Percentiles rank a stretch among this genome's conserved stretches.
Evolutionary conservation across 768 basidiomycete genomes (phyloP).

Genomic region (Rhodotorula diobovata): DNA sequence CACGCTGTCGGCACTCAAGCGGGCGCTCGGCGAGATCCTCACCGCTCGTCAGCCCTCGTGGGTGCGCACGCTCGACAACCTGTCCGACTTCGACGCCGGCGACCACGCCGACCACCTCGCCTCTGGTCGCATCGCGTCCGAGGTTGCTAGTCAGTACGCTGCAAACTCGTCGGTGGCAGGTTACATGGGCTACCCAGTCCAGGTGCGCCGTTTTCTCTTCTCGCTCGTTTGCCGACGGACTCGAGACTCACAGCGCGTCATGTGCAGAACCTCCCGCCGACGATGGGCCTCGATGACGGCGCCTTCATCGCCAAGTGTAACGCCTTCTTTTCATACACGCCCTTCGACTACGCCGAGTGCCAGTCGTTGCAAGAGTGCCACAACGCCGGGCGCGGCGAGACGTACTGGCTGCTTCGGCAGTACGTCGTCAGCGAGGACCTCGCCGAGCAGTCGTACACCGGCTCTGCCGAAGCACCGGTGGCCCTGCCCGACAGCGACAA

Average conservation of each 20-base stretch:
- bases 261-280: conserved; percentile 28
- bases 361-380: conserved; percentile 16
- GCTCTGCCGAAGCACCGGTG: conserved; percentile 18
- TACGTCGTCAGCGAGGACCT: conserved; percentile 24
- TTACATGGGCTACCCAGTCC: conserved; percentile 25
- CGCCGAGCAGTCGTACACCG: conserved; percentile 20
- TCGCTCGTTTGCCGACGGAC: no score
- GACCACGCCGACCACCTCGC: conserved; percentile 36
- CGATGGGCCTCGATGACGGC: conserved; percentile 9
- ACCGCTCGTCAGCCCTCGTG: conserved; percentile 13
- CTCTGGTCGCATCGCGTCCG: background rate
- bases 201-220: no score
- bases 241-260: background rate
- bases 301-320: conserved; percentile 21
- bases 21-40: conserved; percentile 31
- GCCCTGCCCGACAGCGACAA: conserved; percentile 6
- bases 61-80: conserved; percentile 32
- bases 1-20: conserved; percentile 27
- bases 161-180: conserved; percentile 12
- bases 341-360: conserved; percentile 38
- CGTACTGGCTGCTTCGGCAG: conserved; percentile 35
- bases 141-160: background rate
- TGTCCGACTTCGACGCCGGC: conserved; percentile 28
- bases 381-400: conserved; percentile 24
- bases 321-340: conserved; percentile 40